Conservation (phyloP, 2,329 filamentous ascomycete genomes). For the Trichoderma hamatum region DNA sequence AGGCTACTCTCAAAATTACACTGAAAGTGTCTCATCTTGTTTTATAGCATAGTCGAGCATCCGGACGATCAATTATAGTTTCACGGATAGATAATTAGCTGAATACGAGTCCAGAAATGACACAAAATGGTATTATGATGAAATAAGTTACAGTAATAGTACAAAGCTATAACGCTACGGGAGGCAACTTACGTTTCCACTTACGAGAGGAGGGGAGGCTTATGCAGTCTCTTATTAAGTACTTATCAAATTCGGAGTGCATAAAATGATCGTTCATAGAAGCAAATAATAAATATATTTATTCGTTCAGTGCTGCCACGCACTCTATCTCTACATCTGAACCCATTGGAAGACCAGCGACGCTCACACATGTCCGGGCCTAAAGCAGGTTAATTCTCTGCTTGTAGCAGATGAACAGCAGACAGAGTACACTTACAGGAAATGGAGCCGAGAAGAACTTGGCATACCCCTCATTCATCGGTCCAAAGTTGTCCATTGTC, state of each 20-base stretch:
- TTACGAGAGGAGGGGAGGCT: background rate
- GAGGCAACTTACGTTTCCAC: background rate
- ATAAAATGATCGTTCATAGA: background rate
- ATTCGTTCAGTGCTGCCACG: conserved; percentile 20
- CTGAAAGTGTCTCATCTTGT: background rate
- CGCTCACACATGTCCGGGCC: conserved; percentile 70
- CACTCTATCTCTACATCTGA: conserved; percentile 74
- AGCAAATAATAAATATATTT: background rate
- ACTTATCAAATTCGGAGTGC: background rate
- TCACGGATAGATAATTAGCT: too few relatives aligned
- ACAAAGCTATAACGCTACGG: background rate
- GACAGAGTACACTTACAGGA: conserved; percentile 44
- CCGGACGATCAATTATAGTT: background rate
- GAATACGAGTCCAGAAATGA: background rate
- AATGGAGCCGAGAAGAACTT: conserved; percentile 53
- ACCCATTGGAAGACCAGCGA: conserved; percentile 70
- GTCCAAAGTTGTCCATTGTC: conserved; percentile 65
- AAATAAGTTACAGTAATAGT: background rate
- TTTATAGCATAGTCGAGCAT: background rate
- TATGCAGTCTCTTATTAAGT: background rate
- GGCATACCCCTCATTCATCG: conserved; percentile 60
- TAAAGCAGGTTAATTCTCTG: conserved; percentile 27
- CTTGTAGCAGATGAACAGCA: too few relatives aligned
- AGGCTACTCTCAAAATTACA: background rate
- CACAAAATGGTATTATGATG: background rate